Conservation (phyloP, 2,329 filamentous ascomycete genomes). For the Chaetomium strumarium region DNA sequence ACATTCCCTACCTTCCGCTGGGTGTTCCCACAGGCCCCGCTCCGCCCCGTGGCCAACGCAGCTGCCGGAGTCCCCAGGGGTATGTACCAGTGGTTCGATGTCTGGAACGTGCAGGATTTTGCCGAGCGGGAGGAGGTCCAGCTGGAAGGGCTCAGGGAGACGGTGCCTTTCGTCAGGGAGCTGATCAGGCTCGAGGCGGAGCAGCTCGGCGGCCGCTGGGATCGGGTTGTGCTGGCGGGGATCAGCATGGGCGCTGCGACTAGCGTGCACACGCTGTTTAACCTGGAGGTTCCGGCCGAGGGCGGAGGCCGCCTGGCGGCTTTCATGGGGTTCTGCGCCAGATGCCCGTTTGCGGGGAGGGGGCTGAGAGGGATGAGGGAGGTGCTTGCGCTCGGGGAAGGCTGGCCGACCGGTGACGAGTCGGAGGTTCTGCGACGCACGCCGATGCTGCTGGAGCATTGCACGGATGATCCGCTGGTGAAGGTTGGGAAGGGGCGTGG, state of each 20-base stretch:
- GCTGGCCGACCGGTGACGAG: conserved; percentile 18
- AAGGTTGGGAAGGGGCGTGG: conserved; percentile 32
- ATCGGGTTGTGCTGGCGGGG: conserved; percentile 38
- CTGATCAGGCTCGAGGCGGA: conserved; percentile 34
- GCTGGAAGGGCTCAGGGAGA: conserved; percentile 35
- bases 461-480: conserved; percentile 38
- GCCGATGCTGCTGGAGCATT: conserved; percentile 42
- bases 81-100: conserved; percentile 44
- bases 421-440: conserved; percentile 34
- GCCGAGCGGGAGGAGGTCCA: conserved; percentile 39
- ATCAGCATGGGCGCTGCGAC: conserved; percentile 44
- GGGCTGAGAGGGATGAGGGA: conserved; percentile 29
- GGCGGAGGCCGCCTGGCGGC: conserved; percentile 25
- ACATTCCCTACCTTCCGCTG: conserved; percentile 42
- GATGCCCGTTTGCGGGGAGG: conserved; percentile 33
- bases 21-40: conserved; percentile 43
- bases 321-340: conserved; percentile 35
- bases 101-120: conserved; percentile 39
- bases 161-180: conserved; percentile 29
- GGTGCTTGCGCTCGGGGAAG: conserved; percentile 28
- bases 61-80: background rate
- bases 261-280: conserved; percentile 34
- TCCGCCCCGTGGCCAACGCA: conserved; percentile 25
- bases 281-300: conserved; percentile 26
- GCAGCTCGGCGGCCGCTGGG: conserved; percentile 32